These are phyloP conservation scores for Entamoeba moshkovskii DNA, from an alignment of 208 protist species.

Conservation along the genomic window DNA sequence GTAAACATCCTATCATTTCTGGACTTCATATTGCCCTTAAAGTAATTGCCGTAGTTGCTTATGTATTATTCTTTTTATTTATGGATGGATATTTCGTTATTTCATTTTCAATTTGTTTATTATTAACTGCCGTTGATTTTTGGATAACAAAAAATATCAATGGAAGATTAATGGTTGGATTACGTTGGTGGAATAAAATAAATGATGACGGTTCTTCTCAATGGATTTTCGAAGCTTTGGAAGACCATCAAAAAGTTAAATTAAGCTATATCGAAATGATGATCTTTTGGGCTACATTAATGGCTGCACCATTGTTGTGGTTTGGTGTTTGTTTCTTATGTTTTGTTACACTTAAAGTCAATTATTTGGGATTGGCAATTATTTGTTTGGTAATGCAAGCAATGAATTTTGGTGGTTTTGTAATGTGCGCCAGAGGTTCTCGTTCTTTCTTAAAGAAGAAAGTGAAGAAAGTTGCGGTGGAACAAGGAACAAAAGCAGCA, in stretches of 20 bases:
- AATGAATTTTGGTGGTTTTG: constrained; percentile 41
- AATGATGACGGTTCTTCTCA: constrained; percentile 29
- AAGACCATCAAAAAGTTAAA: constrained; percentile 16
- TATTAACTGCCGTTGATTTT: constrained; percentile 35
- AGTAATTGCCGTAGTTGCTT: neutral
- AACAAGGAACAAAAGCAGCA: neutral
- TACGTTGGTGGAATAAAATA: constrained; percentile 44
- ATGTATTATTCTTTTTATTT: neutral
- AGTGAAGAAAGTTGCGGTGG: neutral
- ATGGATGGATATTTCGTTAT: neutral
- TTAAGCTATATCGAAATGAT: constrained; percentile 17
- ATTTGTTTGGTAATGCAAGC: constrained; percentile 25
- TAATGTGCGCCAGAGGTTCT: constrained; percentile 13
- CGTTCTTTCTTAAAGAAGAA: neutral
- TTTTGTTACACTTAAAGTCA: constrained; percentile 15
- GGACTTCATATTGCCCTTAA: neutral
- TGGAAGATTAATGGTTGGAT: constrained; percentile 36
- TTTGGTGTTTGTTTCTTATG: constrained; percentile 20
- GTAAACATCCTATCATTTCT: neutral
- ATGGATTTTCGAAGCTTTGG: constrained; percentile 37
- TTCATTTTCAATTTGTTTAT: constrained; percentile 20
- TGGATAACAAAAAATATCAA: constrained; percentile 43
- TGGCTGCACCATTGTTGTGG: constrained; percentile 28
- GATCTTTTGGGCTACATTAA: constrained; percentile 39
- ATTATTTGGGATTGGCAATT: constrained; percentile 18